phyloP scores from a whole-genome alignment of 2,329 filamentous ascomycete genomes.

The Diaporthe velutina region DNA sequence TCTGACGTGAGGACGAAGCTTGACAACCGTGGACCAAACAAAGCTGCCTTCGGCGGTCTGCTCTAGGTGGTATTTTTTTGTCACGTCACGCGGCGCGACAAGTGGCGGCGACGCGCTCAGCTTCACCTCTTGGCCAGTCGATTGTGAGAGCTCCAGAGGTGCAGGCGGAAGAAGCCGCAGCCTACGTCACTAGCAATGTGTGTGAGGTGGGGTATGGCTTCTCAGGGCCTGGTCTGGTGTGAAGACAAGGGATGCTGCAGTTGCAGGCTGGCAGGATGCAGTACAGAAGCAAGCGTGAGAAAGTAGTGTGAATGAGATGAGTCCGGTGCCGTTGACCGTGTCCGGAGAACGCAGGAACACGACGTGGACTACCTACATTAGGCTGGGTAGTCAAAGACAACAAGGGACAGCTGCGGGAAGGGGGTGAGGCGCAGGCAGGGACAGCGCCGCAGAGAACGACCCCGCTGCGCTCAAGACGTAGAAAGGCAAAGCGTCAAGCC shows the following conservation, averaged over 20 bases:
- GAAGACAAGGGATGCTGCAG: conserved; percentile 22
- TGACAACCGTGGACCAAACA: neutral
- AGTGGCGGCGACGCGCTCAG: conserved; percentile 20
- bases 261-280: conserved; percentile 4
- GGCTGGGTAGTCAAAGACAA: neutral
- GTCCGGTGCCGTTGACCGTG: neutral
- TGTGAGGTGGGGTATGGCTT: neutral
- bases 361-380: neutral
- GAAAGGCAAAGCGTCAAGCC: conserved; percentile 29
- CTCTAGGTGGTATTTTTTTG: conserved; percentile 1
- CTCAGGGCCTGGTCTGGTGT: neutral
- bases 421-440: neutral
- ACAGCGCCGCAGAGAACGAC: neutral
- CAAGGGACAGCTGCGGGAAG: neutral
- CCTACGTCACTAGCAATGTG: conserved; percentile 35
- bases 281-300: neutral
- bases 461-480: neutral
- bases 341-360: conserved; percentile 27
- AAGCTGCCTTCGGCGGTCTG: neutral
- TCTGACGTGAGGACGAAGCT: neutral
- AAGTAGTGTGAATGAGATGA: neutral
- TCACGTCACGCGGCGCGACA: conserved; percentile 26
- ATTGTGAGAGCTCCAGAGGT: neutral
- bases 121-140: neutral
- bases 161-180: conserved; percentile 14